phyloP scores from a whole-genome alignment of 2,329 filamentous ascomycete species.

The Rhynchosporium secalis region DNA sequence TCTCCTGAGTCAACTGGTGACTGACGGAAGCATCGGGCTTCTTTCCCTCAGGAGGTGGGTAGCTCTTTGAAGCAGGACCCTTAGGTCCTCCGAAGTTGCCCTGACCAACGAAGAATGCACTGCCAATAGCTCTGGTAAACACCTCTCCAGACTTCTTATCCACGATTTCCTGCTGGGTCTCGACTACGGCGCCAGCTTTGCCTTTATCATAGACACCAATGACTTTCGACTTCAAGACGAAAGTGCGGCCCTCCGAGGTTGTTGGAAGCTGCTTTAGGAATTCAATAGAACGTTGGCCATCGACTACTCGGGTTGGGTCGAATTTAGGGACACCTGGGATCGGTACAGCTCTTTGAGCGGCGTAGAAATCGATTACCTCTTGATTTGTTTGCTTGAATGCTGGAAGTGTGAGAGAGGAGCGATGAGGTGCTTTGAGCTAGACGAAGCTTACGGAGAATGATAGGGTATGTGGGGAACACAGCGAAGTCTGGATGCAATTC shows the following conservation, averaged over 20 bases:
- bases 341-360: conserved; percentile 50
- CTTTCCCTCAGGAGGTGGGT: conserved; percentile 71
- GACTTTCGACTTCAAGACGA: conserved; percentile 64
- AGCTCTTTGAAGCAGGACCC: conserved; percentile 77
- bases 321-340: conserved; percentile 68
- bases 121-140: conserved; percentile 60
- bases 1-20: conserved; percentile 70
- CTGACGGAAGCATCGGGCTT: conserved; percentile 69
- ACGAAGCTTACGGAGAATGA: conserved; percentile 31
- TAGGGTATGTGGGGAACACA: conserved; percentile 72
- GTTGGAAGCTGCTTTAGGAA: conserved; percentile 65
- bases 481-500: conserved; percentile 85
- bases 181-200: conserved; percentile 66
- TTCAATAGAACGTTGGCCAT: conserved; percentile 65
- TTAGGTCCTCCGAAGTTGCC: conserved; percentile 86
- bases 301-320: conserved; percentile 61
- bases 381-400: conserved; percentile 66
- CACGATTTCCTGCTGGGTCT: conserved; percentile 65
- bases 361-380: conserved; percentile 72
- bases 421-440: background rate
- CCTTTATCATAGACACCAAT: conserved; percentile 74
- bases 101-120: conserved; percentile 68
- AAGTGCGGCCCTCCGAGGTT: conserved; percentile 59
- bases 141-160: conserved; percentile 61
- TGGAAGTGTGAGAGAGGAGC: conserved; percentile 33